These are phyloP conservation scores for Diaporthe sp. DNA, from an alignment of 2,329 filamentous ascomycete species.

Conservation along the genomic window DNA sequence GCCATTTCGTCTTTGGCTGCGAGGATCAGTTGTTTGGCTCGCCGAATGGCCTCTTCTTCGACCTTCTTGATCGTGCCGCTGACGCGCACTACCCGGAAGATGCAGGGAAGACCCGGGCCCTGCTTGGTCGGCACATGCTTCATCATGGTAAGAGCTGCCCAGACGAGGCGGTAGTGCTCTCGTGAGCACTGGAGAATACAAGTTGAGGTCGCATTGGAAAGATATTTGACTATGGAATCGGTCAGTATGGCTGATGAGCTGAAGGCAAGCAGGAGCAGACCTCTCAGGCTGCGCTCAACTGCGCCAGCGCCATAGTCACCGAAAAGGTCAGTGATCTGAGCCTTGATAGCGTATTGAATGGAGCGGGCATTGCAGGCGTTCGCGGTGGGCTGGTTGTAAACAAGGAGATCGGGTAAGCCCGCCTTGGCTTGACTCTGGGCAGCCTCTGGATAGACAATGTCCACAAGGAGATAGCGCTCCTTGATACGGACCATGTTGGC, in stretches of 20 bases:
- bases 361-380: slow-evolving; percentile 76
- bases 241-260: slow-evolving; percentile 44
- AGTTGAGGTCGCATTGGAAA: slow-evolving; percentile 92
- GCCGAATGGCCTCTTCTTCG: slow-evolving; percentile 88
- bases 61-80: slow-evolving; percentile 94
- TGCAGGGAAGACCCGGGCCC: slow-evolving; percentile 70
- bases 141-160: slow-evolving; percentile 89
- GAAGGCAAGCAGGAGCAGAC: slow-evolving; percentile 59
- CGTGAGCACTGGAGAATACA: slow-evolving; percentile 90
- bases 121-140: slow-evolving; percentile 73
- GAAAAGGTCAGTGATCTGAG: slow-evolving; percentile 80
- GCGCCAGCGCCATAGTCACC: slow-evolving; percentile 91
- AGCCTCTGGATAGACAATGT: slow-evolving; percentile 86
- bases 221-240: slow-evolving; percentile 81
- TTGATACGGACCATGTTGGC: slow-evolving; percentile 91
- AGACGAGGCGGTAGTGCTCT: slow-evolving; percentile 87
- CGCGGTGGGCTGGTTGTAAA: slow-evolving; percentile 84
- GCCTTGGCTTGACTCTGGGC: slow-evolving; percentile 50
- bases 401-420: slow-evolving; percentile 71
- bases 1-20: slow-evolving; percentile 69
- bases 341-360: slow-evolving; percentile 78
- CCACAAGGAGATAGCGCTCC: slow-evolving; percentile 94
- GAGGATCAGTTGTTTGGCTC: slow-evolving; percentile 80
- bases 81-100: slow-evolving; percentile 87
- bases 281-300: slow-evolving; percentile 75